Evolutionary conservation across 2,329 filamentous ascomycete species (phyloP).

Genomic region (Westerdykella aurantiaca): DNA sequence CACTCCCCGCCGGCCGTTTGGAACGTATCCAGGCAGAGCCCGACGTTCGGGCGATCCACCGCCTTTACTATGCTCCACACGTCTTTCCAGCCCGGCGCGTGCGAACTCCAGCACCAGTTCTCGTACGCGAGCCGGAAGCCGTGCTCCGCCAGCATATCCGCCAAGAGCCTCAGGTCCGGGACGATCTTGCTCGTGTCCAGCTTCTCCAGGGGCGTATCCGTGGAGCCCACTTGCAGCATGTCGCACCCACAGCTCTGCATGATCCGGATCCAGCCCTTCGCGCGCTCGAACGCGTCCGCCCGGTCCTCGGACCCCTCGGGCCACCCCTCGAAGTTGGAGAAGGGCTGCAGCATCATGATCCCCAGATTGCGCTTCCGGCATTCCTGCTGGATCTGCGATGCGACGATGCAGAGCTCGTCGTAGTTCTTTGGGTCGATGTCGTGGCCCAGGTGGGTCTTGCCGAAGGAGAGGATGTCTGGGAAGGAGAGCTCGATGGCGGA

Average conservation of each 20-base stretch:
- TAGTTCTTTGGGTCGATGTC: slow-evolving; percentile 56
- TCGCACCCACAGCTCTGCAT: slow-evolving; percentile 66
- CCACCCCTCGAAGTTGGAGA: slow-evolving; percentile 75
- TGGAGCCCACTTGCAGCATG: slow-evolving; percentile 61
- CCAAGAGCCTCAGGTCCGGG: slow-evolving; percentile 57
- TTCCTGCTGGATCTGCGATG: slow-evolving; percentile 49
- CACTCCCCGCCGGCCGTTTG: slow-evolving; percentile 68
- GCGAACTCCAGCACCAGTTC: slow-evolving; percentile 77
- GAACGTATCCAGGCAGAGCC: slow-evolving; percentile 73
- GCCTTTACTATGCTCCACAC: slow-evolving; percentile 63
- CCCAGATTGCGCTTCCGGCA: slow-evolving; percentile 51
- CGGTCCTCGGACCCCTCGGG: slow-evolving; percentile 52
- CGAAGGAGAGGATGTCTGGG: slow-evolving; percentile 63
- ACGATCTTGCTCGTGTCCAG: slow-evolving; percentile 54
- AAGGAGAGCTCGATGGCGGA: slow-evolving; percentile 67
- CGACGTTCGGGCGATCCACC: slow-evolving; percentile 61
- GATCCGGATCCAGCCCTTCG: slow-evolving; percentile 61
- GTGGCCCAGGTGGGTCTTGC: slow-evolving; percentile 46
- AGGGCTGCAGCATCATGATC: slow-evolving; percentile 69
- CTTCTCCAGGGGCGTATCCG: slow-evolving; percentile 53
- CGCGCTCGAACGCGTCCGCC: slow-evolving; percentile 57
- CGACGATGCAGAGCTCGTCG: slow-evolving; percentile 51
- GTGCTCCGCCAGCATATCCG: slow-evolving; percentile 47
- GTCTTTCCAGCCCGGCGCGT: slow-evolving; percentile 61
- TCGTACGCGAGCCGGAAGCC: slow-evolving; percentile 65